A percentile compares a stretch with the other conserved stretches of the same genome.
phyloP scores from a whole-genome alignment of 1,284 basidiomycete species.

The Mycena citricolor region DNA sequence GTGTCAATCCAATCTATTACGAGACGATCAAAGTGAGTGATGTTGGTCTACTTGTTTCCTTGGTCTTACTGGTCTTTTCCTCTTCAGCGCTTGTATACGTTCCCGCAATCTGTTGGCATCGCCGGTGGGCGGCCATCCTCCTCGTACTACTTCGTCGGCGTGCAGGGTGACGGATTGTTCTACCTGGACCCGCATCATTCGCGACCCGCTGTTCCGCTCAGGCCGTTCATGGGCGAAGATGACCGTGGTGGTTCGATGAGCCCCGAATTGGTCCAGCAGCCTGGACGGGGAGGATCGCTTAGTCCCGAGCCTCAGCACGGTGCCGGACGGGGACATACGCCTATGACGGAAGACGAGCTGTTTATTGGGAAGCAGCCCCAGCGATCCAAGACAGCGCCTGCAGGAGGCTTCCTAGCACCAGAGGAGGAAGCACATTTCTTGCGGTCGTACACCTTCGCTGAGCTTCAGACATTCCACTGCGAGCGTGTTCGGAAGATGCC shows the following conservation, averaged over 20 bases:
- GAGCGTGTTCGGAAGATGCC: conserved; percentile 95
- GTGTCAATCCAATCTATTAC: conserved; percentile 94
- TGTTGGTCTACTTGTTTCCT: background rate
- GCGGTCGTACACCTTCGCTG: conserved; percentile 38
- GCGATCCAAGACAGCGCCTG: background rate
- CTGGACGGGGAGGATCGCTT: conserved; percentile 9
- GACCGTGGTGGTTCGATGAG: conserved; percentile 6
- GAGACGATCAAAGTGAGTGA: conserved; percentile 83
- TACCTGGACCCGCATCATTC: conserved; percentile 96
- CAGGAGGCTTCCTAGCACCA: conserved; percentile 2
- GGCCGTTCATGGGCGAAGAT: conserved; percentile 5
- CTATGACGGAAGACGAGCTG: conserved; percentile 21
- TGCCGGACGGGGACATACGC: conserved; percentile 1
- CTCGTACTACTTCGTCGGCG: conserved; percentile 96
- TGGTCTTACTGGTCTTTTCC: background rate
- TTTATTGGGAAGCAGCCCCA: conserved; percentile 1
- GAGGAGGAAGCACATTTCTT: conserved; percentile 12
- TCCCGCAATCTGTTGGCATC: conserved; percentile 91
- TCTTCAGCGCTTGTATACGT: conserved; percentile 77
- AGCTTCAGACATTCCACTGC: conserved; percentile 90
- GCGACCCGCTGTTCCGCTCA: conserved; percentile 68
- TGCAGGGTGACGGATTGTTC: conserved; percentile 86
- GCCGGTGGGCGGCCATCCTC: conserved; percentile 94
- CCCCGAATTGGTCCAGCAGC: conserved; percentile 7
- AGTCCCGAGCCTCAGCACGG: conserved; percentile 6